Percentiles rank a stretch among this genome's conserved stretches.
Conservation (phyloP, 1,284 basidiomycete genomes). For the Melampsora larici-populina region DNA sequence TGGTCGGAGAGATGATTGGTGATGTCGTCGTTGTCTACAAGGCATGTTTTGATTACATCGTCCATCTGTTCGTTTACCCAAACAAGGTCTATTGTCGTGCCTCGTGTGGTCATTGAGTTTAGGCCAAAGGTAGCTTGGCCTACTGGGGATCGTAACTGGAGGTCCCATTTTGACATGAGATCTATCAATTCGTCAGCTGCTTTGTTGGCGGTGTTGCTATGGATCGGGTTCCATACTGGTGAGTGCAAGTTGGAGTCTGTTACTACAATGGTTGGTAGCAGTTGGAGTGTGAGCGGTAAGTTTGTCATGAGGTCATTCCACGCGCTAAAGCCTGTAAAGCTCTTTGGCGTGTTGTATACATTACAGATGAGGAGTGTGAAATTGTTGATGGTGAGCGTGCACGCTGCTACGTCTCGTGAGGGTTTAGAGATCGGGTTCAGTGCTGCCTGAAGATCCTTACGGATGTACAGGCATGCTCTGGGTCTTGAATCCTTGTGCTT, state of each 20-base stretch:
- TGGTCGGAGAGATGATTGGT: no score
- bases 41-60: not conserved
- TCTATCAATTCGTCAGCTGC: not conserved
- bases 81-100: constrained; percentile 10
- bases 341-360: not conserved
- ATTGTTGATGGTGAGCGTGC: not conserved
- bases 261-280: not conserved
- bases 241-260: not conserved
- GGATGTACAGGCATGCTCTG: no score
- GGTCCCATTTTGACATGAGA: not conserved
- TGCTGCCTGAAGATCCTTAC: no score
- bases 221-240: not conserved
- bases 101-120: not conserved
- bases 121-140: constrained; percentile 5
- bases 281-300: not conserved
- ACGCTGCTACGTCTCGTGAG: not conserved
- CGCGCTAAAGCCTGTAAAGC: not conserved
- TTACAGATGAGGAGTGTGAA: not conserved
- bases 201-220: not conserved
- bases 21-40: not conserved
- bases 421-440: no score
- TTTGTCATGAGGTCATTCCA: not conserved
- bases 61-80: not conserved
- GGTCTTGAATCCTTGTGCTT: no score
- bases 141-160: not conserved